Evolutionary conservation across 768 basidiomycete genomes (phyloP).

Genomic region (Astraeus odoratus): DNA sequence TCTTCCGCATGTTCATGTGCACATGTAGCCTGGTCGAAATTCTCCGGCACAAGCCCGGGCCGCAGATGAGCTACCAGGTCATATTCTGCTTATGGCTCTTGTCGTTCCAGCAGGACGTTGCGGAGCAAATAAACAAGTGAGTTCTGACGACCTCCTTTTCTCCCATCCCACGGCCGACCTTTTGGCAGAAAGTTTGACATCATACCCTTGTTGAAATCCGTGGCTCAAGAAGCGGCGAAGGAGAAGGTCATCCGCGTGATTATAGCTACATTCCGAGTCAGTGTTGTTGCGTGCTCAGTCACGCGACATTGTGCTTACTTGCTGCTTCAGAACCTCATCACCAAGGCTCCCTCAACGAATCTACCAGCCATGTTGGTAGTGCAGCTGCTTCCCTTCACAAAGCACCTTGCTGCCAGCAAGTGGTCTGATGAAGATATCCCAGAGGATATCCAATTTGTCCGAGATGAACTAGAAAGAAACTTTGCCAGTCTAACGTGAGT

Average conservation of each 20-base stretch:
- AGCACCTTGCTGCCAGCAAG: constrained; percentile 77
- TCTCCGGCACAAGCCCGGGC: constrained; percentile 70
- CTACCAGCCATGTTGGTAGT: constrained; percentile 89
- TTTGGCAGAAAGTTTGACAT: constrained; percentile 75
- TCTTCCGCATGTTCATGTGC: background rate
- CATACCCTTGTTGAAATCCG: constrained; percentile 74
- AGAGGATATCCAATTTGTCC: constrained; percentile 85
- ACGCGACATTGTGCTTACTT: constrained; percentile 1
- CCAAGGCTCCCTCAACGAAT: constrained; percentile 81
- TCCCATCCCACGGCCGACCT: constrained; percentile 3
- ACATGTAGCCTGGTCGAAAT: constrained; percentile 69
- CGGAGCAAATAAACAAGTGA: constrained; percentile 83
- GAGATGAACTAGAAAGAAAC: constrained; percentile 75
- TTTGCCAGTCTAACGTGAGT: constrained; percentile 88
- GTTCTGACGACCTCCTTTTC: constrained; percentile 15
- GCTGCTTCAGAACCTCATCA: constrained; percentile 71
- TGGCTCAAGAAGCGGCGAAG: constrained; percentile 87
- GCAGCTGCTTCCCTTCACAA: constrained; percentile 78
- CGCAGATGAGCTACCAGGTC: constrained; percentile 95
- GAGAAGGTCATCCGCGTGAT: constrained; percentile 96
- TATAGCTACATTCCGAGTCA: constrained; percentile 83
- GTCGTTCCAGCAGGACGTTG: constrained; percentile 82
- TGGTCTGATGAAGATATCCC: constrained; percentile 94
- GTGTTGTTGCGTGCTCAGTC: constrained; percentile 5
- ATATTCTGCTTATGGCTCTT: constrained; percentile 91